Conservation (phyloP, 2,329 filamentous ascomycete species). For the Epichloe bromicola region DNA sequence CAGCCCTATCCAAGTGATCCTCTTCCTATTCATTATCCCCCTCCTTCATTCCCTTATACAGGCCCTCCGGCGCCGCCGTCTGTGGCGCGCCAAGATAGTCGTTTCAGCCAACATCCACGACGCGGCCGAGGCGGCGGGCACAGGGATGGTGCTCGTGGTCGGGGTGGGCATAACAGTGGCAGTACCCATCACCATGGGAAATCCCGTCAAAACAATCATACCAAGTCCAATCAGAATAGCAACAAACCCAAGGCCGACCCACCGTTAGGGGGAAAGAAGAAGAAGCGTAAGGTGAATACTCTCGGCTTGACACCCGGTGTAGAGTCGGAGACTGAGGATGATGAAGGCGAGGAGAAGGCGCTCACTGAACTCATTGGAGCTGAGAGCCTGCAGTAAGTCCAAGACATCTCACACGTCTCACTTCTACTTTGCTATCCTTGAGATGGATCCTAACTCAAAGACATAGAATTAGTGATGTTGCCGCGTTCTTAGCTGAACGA, state of each 20-base stretch:
- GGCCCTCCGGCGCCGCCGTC: conserved; percentile 25
- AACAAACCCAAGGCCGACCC: conserved; percentile 23
- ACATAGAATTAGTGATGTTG: conserved; percentile 53
- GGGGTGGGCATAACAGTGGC: conserved; percentile 19
- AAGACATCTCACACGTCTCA: neutral
- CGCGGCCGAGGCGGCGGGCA: conserved; percentile 21
- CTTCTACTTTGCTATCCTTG: neutral
- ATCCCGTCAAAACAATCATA: conserved; percentile 21
- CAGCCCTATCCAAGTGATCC: conserved; percentile 29
- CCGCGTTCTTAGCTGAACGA: conserved; percentile 69
- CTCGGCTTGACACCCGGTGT: conserved; percentile 58
- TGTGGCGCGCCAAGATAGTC: conserved; percentile 20
- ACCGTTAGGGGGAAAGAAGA: conserved; percentile 45
- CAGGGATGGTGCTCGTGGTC: conserved; percentile 29
- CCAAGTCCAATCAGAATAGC: conserved; percentile 11
- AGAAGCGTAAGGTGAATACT: conserved; percentile 59
- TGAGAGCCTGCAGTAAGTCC: conserved; percentile 41
- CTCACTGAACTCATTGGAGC: conserved; percentile 41
- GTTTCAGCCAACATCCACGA: conserved; percentile 22
- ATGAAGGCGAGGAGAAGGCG: conserved; percentile 59
- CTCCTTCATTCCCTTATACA: conserved; percentile 23
- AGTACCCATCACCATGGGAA: conserved; percentile 28
- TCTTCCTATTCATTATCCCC: conserved; percentile 23
- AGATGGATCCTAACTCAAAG: neutral
- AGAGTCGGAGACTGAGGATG: conserved; percentile 51